Conservation (phyloP, 345 rosid genomes). For the Xanthoceras sorbifolium region DNA sequence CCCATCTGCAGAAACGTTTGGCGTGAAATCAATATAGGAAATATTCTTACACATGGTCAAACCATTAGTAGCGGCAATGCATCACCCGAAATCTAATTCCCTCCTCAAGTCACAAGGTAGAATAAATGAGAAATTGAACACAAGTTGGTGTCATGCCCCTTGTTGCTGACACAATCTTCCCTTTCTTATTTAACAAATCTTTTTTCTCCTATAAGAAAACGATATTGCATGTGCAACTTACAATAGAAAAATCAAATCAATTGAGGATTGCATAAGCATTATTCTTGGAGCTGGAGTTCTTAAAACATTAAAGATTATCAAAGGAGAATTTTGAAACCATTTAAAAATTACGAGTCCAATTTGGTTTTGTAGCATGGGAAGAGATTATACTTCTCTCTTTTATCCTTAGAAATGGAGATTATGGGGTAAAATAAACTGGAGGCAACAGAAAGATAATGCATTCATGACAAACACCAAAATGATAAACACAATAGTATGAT, state of each 20-base stretch:
- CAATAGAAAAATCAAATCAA: not conserved
- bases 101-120: not conserved
- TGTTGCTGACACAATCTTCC: not conserved
- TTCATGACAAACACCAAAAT: not conserved
- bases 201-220: not conserved
- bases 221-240: not conserved
- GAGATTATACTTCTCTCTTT: not conserved
- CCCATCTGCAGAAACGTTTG: conserved; percentile 45
- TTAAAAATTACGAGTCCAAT: not conserved
- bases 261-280: not conserved
- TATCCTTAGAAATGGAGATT: too few relatives aligned
- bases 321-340: not conserved
- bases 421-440: not conserved
- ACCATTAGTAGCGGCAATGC: not conserved
- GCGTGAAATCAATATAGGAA: conserved; percentile 3
- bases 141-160: not conserved
- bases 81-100: not conserved
- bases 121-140: not conserved
- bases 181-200: not conserved
- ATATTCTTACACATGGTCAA: conserved; percentile 1
- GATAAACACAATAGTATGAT: not conserved
- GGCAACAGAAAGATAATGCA: not conserved
- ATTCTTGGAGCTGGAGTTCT: not conserved
- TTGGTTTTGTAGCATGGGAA: not conserved
- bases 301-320: not conserved